Percentiles rank a stretch among this genome's conserved stretches.
Conservation (phyloP, 2,329 filamentous ascomycete genomes). For the Decorospora gaudefroyi region DNA sequence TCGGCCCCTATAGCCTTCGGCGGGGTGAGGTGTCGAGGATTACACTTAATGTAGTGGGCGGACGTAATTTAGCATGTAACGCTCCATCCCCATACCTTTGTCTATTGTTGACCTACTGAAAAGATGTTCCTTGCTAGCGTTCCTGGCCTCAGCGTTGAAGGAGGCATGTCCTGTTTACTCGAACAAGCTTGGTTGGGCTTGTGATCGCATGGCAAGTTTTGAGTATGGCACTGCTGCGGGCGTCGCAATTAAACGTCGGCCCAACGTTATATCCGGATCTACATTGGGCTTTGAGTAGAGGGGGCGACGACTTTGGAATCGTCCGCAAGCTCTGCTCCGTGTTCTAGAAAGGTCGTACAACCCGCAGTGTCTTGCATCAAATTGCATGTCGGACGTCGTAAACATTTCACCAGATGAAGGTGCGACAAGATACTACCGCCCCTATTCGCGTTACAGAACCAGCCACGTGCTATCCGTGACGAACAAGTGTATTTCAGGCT, state of each 20-base stretch:
- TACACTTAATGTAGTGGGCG: conserved; percentile 33
- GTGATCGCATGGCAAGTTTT: conserved; percentile 35
- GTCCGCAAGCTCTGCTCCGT: too few relatives aligned
- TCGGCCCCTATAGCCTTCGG: conserved; percentile 34
- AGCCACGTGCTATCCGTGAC: not conserved
- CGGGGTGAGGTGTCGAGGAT: conserved; percentile 39
- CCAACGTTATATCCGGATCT: conserved; percentile 44
- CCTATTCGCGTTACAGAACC: rapidly evolving
- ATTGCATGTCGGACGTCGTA: too few relatives aligned
- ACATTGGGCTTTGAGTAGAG: conserved; percentile 44
- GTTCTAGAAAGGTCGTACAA: too few relatives aligned
- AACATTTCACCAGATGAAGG: not conserved
- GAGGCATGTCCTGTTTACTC: conserved; percentile 30
- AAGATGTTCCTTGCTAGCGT: conserved; percentile 32
- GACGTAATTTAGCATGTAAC: conserved; percentile 8
- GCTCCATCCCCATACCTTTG: too few relatives aligned
- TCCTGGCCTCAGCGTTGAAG: conserved; percentile 35
- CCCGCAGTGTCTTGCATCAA: too few relatives aligned
- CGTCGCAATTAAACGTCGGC: conserved; percentile 9
- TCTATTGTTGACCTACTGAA: not conserved
- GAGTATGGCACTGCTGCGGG: conserved; percentile 27
- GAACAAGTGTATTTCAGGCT: not conserved
- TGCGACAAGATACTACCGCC: too few relatives aligned
- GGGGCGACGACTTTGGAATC: conserved; percentile 41
- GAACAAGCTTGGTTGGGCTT: conserved; percentile 30